These are phyloP conservation scores for Thelonectria olida DNA, from an alignment of 2,329 filamentous ascomycete species.

Conservation along the genomic window DNA sequence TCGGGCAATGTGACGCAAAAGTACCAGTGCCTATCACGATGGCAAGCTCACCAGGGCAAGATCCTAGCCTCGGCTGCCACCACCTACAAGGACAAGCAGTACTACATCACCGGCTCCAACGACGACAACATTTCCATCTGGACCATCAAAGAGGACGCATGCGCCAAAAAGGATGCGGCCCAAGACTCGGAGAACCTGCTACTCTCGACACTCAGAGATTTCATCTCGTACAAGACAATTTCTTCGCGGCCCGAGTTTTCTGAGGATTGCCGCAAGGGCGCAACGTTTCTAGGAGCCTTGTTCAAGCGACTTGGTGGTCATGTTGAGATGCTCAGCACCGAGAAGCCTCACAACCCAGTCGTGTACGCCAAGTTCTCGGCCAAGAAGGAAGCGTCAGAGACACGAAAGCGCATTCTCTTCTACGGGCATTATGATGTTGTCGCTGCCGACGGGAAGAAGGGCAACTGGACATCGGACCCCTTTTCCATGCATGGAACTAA, in stretches of 20 bases:
- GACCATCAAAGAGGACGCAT: conserved; percentile 67
- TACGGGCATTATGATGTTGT: conserved; percentile 99
- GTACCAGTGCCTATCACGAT: conserved; percentile 80
- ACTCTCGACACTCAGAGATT: conserved; percentile 80
- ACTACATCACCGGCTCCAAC: conserved; percentile 95
- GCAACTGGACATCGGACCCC: conserved; percentile 87
- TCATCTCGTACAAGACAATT: conserved; percentile 91
- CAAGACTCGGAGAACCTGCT: conserved; percentile 61
- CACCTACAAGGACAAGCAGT: conserved; percentile 73
- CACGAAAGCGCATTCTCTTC: conserved; percentile 88
- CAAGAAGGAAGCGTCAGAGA: conserved; percentile 70
- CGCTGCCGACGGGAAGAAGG: conserved; percentile 81
- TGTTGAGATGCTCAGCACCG: conserved; percentile 88
- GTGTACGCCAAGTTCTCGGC: conserved; percentile 89
- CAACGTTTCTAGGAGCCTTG: conserved; percentile 87
- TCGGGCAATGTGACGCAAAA: conserved; percentile 74
- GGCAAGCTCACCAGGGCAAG: conserved; percentile 86
- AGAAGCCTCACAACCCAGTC: conserved; percentile 86
- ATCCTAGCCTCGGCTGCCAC: conserved; percentile 86
- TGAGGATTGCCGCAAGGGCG: conserved; percentile 91
- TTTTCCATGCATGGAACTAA: conserved; percentile 91
- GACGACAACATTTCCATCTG: conserved; percentile 91
- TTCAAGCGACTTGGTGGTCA: conserved; percentile 93
- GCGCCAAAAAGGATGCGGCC: conserved; percentile 45
- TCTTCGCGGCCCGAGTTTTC: conserved; percentile 87